Percentiles rank a stretch among this genome's conserved stretches.
Conservation (phyloP, 2,329 filamentous ascomycete genomes). For the Colletotrichum sp. region DNA sequence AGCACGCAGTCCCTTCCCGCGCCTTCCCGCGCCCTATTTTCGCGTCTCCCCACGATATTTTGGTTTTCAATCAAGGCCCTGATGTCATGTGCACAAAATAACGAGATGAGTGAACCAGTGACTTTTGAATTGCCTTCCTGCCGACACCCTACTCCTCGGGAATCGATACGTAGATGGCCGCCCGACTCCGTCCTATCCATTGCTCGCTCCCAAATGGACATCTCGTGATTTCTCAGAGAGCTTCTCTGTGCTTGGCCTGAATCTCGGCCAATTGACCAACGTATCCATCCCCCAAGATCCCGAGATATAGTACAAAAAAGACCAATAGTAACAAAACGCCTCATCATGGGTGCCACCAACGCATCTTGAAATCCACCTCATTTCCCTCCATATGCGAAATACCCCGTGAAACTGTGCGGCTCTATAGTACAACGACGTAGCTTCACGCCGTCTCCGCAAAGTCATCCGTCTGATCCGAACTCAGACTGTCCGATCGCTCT, state of each 20-base stretch:
- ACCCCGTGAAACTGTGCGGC: not conserved
- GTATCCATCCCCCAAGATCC: constrained; percentile 10
- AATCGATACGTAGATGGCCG: constrained; percentile 14
- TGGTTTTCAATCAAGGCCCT: not conserved
- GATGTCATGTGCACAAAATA: not conserved
- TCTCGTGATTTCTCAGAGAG: not conserved
- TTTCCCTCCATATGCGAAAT: not conserved
- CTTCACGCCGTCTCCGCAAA: constrained; percentile 3
- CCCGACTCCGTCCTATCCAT: constrained; percentile 12
- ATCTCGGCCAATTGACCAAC: not conserved
- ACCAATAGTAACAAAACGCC: constrained; percentile 14
- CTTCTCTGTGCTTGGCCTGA: not conserved
- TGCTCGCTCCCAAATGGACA: constrained; percentile 10
- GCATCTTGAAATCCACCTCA: not conserved
- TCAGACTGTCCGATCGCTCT: constrained; percentile 6
- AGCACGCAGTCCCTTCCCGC: not conserved
- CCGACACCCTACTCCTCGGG: constrained; percentile 3
- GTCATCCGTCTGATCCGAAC: constrained; percentile 3
- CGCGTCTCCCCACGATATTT: not conserved
- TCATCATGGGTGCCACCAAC: not conserved
- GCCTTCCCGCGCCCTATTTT: not conserved
- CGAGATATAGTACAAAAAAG: constrained; percentile 21
- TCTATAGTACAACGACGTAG: not conserved
- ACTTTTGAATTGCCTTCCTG: constrained; percentile 18
- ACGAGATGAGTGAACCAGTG: not conserved